Conservation (phyloP, 495 filamentous ascomycete genomes). For the Hypoxylon subgilvum region DNA sequence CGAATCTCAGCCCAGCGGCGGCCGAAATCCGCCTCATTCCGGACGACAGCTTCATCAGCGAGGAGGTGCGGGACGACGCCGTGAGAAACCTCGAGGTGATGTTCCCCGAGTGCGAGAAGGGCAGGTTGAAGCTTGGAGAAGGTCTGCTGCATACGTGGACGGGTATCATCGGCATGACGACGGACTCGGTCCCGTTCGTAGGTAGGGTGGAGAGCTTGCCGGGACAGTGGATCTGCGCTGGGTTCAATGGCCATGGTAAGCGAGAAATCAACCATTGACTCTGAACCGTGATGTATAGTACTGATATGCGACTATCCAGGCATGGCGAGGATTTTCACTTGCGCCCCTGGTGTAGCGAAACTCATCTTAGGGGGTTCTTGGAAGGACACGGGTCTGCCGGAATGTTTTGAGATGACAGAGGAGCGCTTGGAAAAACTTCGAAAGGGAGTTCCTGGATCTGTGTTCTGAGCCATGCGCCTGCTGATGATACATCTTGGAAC, state of each 20-base stretch:
- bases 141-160: constrained; percentile 41
- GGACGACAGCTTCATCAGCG: constrained; percentile 31
- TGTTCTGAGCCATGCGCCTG: constrained; percentile 25
- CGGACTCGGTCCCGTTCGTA: constrained; percentile 40
- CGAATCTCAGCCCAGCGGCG: constrained; percentile 25
- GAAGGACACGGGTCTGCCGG: constrained; percentile 40
- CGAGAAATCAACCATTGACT: not conserved
- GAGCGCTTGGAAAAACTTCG: constrained; percentile 27
- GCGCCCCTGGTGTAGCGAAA: constrained; percentile 33
- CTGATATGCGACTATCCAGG: constrained; percentile 18
- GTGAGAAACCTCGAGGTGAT: constrained; percentile 24
- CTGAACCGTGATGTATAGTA: not conserved
- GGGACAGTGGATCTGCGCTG: constrained; percentile 42
- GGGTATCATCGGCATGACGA: constrained; percentile 43
- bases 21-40: constrained; percentile 6
- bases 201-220: constrained; percentile 24
- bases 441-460: constrained; percentile 18
- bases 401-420: constrained; percentile 39
- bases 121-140: constrained; percentile 23
- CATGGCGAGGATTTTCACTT: constrained; percentile 44
- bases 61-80: constrained; percentile 36
- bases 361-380: constrained; percentile 39
- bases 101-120: constrained; percentile 28
- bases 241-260: constrained; percentile 42
- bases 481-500: no score